Conservation (phyloP, 139 green algal genomes). For the Desmodesmus armatus region DNA sequence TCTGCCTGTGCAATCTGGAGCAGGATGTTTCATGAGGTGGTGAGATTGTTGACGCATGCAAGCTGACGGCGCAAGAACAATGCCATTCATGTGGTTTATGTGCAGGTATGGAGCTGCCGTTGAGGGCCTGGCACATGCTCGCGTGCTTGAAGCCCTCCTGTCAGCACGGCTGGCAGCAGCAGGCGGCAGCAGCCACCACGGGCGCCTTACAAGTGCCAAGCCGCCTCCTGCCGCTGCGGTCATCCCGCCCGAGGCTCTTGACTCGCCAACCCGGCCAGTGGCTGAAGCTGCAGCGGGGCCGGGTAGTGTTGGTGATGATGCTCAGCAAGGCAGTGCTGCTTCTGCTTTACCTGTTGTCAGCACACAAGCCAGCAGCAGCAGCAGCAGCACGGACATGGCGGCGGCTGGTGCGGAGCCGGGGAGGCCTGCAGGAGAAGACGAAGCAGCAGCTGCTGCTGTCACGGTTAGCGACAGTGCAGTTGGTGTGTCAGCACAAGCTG, state of each 20-base stretch:
- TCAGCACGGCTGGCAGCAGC: not conserved
- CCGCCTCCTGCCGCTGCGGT: not conserved
- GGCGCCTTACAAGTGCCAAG: not conserved
- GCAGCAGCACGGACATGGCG: constrained; percentile 17
- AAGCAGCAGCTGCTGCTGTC: not conserved
- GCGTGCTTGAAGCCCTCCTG: constrained; percentile 62
- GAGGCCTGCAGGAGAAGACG: constrained; percentile 1
- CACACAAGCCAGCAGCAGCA: not conserved
- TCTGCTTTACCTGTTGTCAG: not conserved
- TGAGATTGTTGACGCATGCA: too few species aligned
- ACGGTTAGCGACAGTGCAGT: not conserved
- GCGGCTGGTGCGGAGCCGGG: not conserved
- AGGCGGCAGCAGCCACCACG: not conserved
- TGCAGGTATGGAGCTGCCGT: constrained; percentile 50
- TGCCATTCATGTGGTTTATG: constrained; percentile 48
- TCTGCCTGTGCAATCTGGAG: too few species aligned
- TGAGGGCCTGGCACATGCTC: constrained; percentile 67
- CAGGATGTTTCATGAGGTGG: too few species aligned
- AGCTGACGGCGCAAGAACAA: too few species aligned
- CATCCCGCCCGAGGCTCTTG: too few species aligned
- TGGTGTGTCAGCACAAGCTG: not conserved
- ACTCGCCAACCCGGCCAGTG: too few species aligned
- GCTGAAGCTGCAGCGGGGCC: too few species aligned
- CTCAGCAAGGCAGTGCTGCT: too few species aligned
- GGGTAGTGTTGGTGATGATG: too few species aligned